A percentile compares a stretch with the other conserved stretches of the same genome.
These are phyloP conservation scores for Tricholoma furcatifolium DNA, from an alignment of 768 basidiomycete species.

Conservation along the genomic window DNA sequence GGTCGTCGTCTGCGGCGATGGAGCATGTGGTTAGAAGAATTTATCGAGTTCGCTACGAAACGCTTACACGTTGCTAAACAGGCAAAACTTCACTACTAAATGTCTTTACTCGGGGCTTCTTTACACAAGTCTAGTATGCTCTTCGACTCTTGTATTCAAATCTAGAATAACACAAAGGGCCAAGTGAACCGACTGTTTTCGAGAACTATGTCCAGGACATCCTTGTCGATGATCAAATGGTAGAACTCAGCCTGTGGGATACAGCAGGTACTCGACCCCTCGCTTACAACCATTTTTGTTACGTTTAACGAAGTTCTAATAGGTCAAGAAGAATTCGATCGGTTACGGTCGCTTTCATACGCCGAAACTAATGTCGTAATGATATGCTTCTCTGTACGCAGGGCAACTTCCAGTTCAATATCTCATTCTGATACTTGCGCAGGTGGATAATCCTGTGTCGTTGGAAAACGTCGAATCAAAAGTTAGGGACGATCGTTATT, in stretches of 20 bases:
- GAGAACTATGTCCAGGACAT: conserved; percentile 96
- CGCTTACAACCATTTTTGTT: conserved; percentile 22
- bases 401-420: conserved; percentile 8
- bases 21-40: conserved; percentile 75
- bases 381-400: conserved; percentile 89
- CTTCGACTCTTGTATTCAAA: background rate
- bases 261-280: conserved; percentile 74
- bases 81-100: conserved; percentile 85
- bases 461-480: conserved; percentile 95
- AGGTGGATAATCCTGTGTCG: conserved; percentile 95
- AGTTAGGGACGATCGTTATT: conserved; percentile 36
- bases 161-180: conserved; percentile 2
- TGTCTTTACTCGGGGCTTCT: conserved; percentile 89
- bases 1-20: conserved; percentile 94
- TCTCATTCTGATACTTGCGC: conserved; percentile 2
- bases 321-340: conserved; percentile 97
- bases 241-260: conserved; percentile 96
- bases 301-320: conserved; percentile 21
- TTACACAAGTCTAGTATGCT: conserved; percentile 89
- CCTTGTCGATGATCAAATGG: conserved; percentile 78
- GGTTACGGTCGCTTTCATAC: conserved; percentile 90
- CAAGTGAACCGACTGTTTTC: conserved; percentile 90
- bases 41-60: conserved; percentile 1
- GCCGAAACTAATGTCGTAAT: conserved; percentile 96
- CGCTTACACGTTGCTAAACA: conserved; percentile 26